Evolutionary conservation across 2,329 filamentous ascomycete genomes (phyloP).

Genomic region (Phialemonium atrogriseum): DNA sequence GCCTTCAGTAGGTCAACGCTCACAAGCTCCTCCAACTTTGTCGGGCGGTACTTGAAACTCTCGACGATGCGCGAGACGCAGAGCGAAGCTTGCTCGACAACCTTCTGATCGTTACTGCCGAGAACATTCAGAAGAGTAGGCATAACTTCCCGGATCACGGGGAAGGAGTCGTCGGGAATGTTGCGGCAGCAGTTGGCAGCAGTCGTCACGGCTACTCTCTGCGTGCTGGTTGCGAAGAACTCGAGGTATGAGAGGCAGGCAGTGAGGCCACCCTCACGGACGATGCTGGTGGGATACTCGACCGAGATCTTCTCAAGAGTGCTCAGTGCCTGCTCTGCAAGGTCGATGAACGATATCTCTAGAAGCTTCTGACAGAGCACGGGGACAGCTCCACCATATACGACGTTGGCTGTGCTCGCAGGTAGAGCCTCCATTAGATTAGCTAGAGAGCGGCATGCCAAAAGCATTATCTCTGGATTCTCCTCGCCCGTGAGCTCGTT

Average conservation of each 20-base stretch:
- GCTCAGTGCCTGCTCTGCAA: constrained; percentile 93
- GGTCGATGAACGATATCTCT: constrained; percentile 93
- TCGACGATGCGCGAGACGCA: constrained; percentile 95
- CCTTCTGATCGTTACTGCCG: constrained; percentile 86
- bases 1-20: constrained; percentile 79
- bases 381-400: constrained; percentile 94
- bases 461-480: constrained; percentile 93
- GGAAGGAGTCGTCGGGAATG: constrained; percentile 87
- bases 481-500: constrained; percentile 75
- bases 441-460: constrained; percentile 90
- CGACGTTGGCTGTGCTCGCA: constrained; percentile 86
- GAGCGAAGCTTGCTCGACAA: constrained; percentile 91
- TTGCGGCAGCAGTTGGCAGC: constrained; percentile 98
- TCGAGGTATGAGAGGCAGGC: constrained; percentile 95
- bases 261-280: constrained; percentile 87
- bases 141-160: constrained; percentile 91
- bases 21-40: constrained; percentile 86
- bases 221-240: constrained; percentile 95
- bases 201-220: constrained; percentile 92
- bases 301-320: constrained; percentile 96
- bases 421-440: constrained; percentile 97
- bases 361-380: constrained; percentile 90
- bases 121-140: constrained; percentile 86
- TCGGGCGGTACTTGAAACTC: constrained; percentile 84
- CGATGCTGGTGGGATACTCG: constrained; percentile 90